These are phyloP conservation scores for Collybiopsis confluens DNA, from an alignment of 768 basidiomycete species.

Conservation along the genomic window DNA sequence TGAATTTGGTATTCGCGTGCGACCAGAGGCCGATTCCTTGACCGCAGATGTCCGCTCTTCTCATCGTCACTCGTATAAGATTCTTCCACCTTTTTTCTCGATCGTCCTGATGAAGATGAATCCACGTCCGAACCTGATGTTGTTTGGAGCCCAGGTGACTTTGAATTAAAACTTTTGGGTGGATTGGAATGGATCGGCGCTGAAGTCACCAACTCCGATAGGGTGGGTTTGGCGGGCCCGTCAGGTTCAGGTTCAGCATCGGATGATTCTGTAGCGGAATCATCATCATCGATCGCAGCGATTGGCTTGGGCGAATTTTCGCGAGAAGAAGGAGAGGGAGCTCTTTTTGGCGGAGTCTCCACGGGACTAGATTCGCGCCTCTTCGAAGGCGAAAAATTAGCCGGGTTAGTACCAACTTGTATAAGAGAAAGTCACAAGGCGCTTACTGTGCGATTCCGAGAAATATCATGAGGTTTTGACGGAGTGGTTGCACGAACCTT, in stretches of 20 bases:
- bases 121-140: not conserved
- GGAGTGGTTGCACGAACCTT: conserved; percentile 15
- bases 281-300: conserved; percentile 21
- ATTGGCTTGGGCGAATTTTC: conserved; percentile 8
- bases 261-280: conserved; percentile 44
- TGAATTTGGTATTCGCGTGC: no score
- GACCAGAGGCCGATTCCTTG: not conserved
- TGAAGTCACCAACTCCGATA: not conserved
- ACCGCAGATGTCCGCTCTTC: no score
- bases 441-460: conserved; percentile 3
- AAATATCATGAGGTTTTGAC: conserved; percentile 4
- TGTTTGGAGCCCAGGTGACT: not conserved
- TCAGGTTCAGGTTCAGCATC: conserved; percentile 1
- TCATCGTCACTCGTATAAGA: no score
- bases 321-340: not conserved
- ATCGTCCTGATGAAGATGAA: not conserved
- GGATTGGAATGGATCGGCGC: not conserved
- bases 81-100: not conserved
- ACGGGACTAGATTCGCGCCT: not conserved
- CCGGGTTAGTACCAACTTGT: not conserved
- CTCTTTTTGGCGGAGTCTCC: not conserved
- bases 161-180: not conserved
- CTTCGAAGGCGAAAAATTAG: not conserved
- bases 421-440: conserved; percentile 6
- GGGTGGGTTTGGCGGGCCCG: not conserved